A percentile compares a stretch with the other conserved stretches of the same genome.
Conservation (phyloP, 2,329 filamentous ascomycete genomes). For the Phaeosphaeria sp. region DNA sequence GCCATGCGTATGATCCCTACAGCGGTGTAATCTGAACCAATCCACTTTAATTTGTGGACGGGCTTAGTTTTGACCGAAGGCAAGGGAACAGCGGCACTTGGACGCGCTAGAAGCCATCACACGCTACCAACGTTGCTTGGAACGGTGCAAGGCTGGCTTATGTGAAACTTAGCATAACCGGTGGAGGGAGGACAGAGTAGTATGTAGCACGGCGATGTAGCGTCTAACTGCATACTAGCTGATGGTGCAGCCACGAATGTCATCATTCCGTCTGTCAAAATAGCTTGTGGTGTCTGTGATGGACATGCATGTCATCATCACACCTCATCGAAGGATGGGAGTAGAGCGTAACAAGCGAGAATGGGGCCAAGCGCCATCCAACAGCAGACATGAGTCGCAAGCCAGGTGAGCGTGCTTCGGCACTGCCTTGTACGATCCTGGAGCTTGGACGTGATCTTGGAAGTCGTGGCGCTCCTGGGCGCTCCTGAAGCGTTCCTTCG, state of each 20-base stretch:
- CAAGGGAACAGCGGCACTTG: background rate
- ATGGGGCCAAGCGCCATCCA: slow-evolving; percentile 5
- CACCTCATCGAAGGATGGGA: background rate
- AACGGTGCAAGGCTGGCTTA: slow-evolving; percentile 2
- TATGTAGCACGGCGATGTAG: background rate
- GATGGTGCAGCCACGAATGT: background rate
- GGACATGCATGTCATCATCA: slow-evolving; percentile 3
- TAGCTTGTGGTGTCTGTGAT: background rate
- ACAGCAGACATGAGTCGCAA: slow-evolving; percentile 2
- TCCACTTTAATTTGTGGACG: slow-evolving; percentile 20
- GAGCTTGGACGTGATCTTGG: background rate
- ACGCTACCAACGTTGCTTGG: background rate
- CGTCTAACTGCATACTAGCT: slow-evolving; percentile 1
- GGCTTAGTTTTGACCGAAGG: slow-evolving; percentile 2
- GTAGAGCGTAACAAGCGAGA: background rate
- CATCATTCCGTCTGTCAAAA: background rate
- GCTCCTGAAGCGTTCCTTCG: background rate
- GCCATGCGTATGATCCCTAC: slow-evolving; percentile 9
- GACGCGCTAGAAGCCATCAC: background rate
- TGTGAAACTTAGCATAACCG: slow-evolving; percentile 10
- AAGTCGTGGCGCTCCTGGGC: slow-evolving; percentile 4
- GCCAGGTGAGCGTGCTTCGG: background rate
- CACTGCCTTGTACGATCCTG: background rate
- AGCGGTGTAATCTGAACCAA: slow-evolving; percentile 10
- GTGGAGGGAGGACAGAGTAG: background rate